phyloP scores from a whole-genome alignment of 495 filamentous ascomycete species.

The Durotheca rogersii region DNA sequence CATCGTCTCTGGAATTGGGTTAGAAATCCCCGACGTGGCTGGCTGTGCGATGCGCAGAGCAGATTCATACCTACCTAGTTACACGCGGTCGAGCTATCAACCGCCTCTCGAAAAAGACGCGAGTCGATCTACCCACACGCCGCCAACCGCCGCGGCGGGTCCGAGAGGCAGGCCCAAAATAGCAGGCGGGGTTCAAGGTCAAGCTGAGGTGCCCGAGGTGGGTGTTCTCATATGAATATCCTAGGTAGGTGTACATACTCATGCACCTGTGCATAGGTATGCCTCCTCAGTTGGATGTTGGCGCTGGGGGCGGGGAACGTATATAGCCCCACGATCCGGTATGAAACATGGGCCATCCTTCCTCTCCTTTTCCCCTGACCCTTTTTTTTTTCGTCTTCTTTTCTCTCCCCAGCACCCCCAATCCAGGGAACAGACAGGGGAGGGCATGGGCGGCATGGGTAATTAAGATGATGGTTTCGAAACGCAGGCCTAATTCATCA shows the following conservation, averaged over 20 bases:
- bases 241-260: too few species aligned
- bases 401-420: not conserved
- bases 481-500: not conserved
- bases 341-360: conserved; percentile 27
- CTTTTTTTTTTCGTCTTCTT: too few species aligned
- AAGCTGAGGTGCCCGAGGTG: too few species aligned
- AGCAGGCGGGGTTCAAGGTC: conserved; percentile 20
- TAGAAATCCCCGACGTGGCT: too few species aligned
- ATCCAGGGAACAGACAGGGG: conserved; percentile 12
- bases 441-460: not conserved
- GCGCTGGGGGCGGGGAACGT: too few species aligned
- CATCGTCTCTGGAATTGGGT: too few species aligned
- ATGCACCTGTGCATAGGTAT: too few species aligned
- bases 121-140: conserved; percentile 17
- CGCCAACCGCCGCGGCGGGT: conserved; percentile 16
- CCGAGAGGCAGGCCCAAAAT: conserved; percentile 12
- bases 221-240: too few species aligned
- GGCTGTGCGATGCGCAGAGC: too few species aligned
- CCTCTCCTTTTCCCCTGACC: not conserved
- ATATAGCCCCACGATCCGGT: conserved; percentile 16
- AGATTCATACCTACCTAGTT: too few species aligned
- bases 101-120: not conserved
- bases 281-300: too few species aligned
- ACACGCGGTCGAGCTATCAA: too few species aligned
- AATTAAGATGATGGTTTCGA: not conserved